phyloP scores from a whole-genome alignment of 208 protist genomes.

The Wallacemonas collosoma region DNA sequence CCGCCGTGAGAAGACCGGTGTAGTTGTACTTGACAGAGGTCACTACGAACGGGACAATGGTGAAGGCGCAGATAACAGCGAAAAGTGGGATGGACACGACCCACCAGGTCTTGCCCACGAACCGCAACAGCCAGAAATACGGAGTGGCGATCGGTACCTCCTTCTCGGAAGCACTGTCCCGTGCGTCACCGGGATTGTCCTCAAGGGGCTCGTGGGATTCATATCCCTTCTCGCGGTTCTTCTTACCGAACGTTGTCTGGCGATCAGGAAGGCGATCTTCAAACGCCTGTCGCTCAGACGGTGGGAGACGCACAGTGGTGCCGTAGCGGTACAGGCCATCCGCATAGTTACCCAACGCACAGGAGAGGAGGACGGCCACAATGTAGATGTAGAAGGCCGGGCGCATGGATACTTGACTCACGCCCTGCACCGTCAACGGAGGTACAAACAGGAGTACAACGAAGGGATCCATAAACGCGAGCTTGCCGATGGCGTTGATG shows the following conservation, averaged over 20 bases:
- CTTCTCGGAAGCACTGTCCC: conserved; percentile 6
- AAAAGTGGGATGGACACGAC: conserved; percentile 13
- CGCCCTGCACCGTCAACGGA: conserved; percentile 51
- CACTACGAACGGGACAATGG: conserved; percentile 13
- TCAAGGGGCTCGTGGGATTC: conserved; percentile 9
- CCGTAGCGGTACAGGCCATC: conserved; percentile 22
- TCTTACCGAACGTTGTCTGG: conserved; percentile 1
- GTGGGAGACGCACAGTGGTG: conserved; percentile 20
- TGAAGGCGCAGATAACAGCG: conserved; percentile 18
- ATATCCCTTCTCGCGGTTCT: background rate
- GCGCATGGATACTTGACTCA: conserved; percentile 23
- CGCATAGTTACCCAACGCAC: conserved; percentile 36
- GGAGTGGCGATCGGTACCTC: background rate
- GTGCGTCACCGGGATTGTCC: background rate
- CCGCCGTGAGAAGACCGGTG: conserved; percentile 10
- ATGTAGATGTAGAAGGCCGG: conserved; percentile 38
- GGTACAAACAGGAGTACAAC: conserved; percentile 66
- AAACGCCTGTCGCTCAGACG: conserved; percentile 11
- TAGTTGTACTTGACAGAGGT: conserved; percentile 4
- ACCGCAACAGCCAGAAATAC: conserved; percentile 3
- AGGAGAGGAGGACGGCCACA: conserved; percentile 27
- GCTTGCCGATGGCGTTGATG: conserved; percentile 89
- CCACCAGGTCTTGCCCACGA: conserved; percentile 17
- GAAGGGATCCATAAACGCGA: conserved; percentile 85
- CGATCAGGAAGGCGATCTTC: conserved; percentile 5